Conservation (phyloP, 169 alveolate genomes). For the Cryptosporidium ubiquitum region DNA sequence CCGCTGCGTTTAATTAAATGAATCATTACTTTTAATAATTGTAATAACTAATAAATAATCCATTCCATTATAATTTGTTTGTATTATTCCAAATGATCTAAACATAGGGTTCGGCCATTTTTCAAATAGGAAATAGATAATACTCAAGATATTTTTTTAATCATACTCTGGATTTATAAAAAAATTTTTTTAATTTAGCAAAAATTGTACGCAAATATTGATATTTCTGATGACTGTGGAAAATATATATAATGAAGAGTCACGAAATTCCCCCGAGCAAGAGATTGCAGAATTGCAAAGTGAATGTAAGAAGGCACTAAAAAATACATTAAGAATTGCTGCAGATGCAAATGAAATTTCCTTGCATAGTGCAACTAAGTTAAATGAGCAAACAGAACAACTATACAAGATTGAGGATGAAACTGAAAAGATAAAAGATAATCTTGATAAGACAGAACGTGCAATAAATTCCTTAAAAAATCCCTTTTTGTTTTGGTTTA, state of each 20-base stretch:
- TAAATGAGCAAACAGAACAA: constrained; percentile 69
- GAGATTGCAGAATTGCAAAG: constrained; percentile 16
- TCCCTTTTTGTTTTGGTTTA: constrained; percentile 66
- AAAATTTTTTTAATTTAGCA: neutral
- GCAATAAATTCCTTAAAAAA: constrained; percentile 47
- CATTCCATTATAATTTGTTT: no score
- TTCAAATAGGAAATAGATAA: neutral
- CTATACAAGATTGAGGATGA: constrained; percentile 34
- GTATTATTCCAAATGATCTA: neutral
- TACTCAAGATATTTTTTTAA: neutral
- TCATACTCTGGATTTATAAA: neutral
- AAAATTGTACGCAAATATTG: constrained; percentile 10
- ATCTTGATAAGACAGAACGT: constrained; percentile 38
- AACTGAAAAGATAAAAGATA: constrained; percentile 57
- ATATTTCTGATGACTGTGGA: constrained; percentile 10
- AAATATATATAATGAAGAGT: neutral
- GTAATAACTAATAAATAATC: neutral
- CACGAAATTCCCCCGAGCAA: neutral
- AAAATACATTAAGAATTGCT: constrained; percentile 52
- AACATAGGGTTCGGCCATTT: neutral
- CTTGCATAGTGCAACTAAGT: constrained; percentile 50
- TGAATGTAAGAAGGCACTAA: constrained; percentile 29
- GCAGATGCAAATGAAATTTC: constrained; percentile 72
- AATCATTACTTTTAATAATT: no score
- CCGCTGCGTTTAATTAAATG: neutral